Base-by-base conservation (phyloP, 805 yeast species). In the Dipodascopsis tothii region DNA sequence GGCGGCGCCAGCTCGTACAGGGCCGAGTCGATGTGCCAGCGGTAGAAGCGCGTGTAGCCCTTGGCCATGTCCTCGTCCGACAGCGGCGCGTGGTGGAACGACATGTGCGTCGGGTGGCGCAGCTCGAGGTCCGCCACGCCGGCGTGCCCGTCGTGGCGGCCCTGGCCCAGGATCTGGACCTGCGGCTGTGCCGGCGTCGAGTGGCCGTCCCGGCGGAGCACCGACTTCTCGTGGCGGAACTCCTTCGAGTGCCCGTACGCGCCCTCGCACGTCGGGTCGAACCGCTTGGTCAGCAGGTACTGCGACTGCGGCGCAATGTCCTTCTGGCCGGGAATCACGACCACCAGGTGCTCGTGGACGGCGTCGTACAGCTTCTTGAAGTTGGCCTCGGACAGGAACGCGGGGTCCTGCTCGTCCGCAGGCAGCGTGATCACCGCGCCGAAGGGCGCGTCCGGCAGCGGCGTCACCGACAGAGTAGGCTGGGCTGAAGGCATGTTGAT, bases 21-120 rank as follows among this genome's bases (percentile, higher is more conserved):
- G 3, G 95, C 95, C 30, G 92, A 80, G 64, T 86, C 95, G 52
- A 86, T 84, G 65, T 86, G 95, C 95, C 95, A 86, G 66, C 95
- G 75, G 73, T 85, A 86, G 62, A 80, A 86, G 56, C 94, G 73
- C 2, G 95, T 86, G 62, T 75, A 74, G 40, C 79, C 75, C 20
- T 74, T 58, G 5, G 69, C 67, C 50, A 81, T 74, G 52, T 85
- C 77, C 36, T 78, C 79, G n/a, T 74, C 72, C 16, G 79, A 68
- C 50, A 86, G 70, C 1, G 78, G 71, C 11, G 71, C 65, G 54
- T 80, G 79, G 66, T 86, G 95, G 74, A 86, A 86, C 1, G 80
- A 72, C 54, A 77, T 75, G 61, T 86, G 95, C 2, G 85, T 79
- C 37, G 95, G 95, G 60, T 86, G 95, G 34, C 84, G 83, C 50